Percentiles rank a stretch among this genome's conserved stretches.
Evolutionary conservation across 164 flowering plant genomes (phyloP).

Genomic region (Aristolochia fimbriata): DNA sequence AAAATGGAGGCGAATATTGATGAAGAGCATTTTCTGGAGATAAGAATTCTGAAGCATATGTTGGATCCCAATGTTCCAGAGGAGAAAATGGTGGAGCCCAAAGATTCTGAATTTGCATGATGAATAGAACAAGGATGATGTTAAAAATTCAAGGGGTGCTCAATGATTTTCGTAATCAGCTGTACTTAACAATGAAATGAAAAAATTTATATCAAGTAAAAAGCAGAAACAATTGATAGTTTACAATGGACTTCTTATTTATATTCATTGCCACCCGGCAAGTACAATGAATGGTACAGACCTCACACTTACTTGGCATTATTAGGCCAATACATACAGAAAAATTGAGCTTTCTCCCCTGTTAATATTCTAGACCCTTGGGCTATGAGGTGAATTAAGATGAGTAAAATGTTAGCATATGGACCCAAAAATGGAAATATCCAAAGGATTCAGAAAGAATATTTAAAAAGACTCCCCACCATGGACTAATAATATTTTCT

Average conservation of each 20-base stretch:
- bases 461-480: no score
- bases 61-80: conserved; percentile 12
- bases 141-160: neutral
- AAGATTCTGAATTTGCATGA: conserved; percentile 9
- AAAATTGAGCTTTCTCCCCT: no score
- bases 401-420: no score
- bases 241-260: neutral
- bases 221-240: neutral
- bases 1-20: conserved; percentile 37
- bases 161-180: neutral
- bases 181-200: neutral
- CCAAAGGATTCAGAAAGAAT: no score
- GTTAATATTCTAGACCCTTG: no score
- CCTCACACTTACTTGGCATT: no score
- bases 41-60: conserved; percentile 44
- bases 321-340: no score
- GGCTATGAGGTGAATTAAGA: no score
- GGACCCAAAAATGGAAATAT: no score
- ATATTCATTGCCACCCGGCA: no score
- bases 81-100: conserved; percentile 12
- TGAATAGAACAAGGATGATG: neutral
- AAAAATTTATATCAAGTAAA: neutral
- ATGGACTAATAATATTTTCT: no score
- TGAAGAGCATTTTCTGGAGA: conserved; percentile 42
- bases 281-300: no score